Percentiles rank a stretch among this genome's conserved stretches.
These are phyloP conservation scores for Sophora flavescens DNA, from an alignment of 306 rosid species.

Conservation along the genomic window DNA sequence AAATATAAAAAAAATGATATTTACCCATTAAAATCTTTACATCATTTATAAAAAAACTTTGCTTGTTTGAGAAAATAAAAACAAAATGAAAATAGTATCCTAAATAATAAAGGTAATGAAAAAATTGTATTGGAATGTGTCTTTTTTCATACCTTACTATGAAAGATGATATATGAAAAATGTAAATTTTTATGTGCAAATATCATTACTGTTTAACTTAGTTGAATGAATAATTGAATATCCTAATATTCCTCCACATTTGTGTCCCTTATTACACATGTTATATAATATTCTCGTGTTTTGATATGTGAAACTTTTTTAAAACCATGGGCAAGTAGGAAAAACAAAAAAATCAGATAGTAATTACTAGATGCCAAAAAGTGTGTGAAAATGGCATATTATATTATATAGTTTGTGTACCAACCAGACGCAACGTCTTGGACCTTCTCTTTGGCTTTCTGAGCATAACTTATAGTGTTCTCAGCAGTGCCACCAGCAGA, in stretches of 20 bases:
- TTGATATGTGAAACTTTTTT: not conserved
- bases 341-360: not conserved
- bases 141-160: no score
- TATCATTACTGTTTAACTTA: not conserved
- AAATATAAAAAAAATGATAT: no score
- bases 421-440: slow-evolving; percentile 65
- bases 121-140: no score
- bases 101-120: not conserved
- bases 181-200: not conserved
- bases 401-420: slow-evolving; percentile 24
- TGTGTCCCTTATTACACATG: not conserved
- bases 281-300: not conserved
- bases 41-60: no score
- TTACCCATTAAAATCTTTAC: no score
- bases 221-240: not conserved
- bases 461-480: slow-evolving; percentile 29
- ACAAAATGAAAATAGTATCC: not conserved
- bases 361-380: not conserved
- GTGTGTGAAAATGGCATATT: not conserved
- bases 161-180: not conserved
- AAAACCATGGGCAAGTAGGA: not conserved
- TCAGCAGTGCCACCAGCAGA: no score
- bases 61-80: not conserved
- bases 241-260: no score
- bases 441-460: slow-evolving; percentile 45